Evolutionary conservation across 148 eudicot genomes (phyloP).

Genomic region (Rhododendron williamsianum): DNA sequence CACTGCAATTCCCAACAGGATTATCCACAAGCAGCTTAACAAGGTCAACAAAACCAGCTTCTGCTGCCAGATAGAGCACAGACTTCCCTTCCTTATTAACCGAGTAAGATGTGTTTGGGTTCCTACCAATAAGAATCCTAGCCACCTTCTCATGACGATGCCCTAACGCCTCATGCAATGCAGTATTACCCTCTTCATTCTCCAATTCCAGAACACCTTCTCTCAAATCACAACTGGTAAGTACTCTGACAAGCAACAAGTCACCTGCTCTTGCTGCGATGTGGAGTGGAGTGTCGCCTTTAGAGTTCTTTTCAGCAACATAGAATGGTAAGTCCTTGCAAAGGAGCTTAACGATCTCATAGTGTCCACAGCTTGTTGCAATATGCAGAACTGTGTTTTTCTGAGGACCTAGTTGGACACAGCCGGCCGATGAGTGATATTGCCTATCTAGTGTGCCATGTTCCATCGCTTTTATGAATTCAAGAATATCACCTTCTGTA

Average conservation of each 20-base stretch:
- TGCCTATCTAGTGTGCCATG: not conserved
- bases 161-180: constrained; percentile 28
- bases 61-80: constrained; percentile 28
- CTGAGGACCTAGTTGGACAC: constrained; percentile 23
- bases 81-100: constrained; percentile 23
- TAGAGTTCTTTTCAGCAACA: constrained; percentile 19
- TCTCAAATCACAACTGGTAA: constrained; percentile 8
- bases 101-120: constrained; percentile 6
- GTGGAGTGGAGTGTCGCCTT: constrained; percentile 25
- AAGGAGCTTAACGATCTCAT: constrained; percentile 17
- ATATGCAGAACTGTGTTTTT: constrained; percentile 27
- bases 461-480: constrained; percentile 16
- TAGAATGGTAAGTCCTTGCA: constrained; percentile 18
- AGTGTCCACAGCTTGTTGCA: constrained; percentile 14
- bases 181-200: constrained; percentile 21
- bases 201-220: constrained; percentile 8
- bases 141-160: constrained; percentile 21
- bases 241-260: not conserved
- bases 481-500: constrained; percentile 21
- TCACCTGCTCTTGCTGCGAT: constrained; percentile 26
- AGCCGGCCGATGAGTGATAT: constrained; percentile 6
- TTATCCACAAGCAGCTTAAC: constrained; percentile 19
- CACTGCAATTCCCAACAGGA: constrained; percentile 8
- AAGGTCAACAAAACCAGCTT: constrained; percentile 22
- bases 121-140: constrained; percentile 13